Evolutionary conservation across 2,329 filamentous ascomycete genomes (phyloP), one percentile per base, ranked within the genome.

Genomic region (Colletotrichum sp.): DNA sequence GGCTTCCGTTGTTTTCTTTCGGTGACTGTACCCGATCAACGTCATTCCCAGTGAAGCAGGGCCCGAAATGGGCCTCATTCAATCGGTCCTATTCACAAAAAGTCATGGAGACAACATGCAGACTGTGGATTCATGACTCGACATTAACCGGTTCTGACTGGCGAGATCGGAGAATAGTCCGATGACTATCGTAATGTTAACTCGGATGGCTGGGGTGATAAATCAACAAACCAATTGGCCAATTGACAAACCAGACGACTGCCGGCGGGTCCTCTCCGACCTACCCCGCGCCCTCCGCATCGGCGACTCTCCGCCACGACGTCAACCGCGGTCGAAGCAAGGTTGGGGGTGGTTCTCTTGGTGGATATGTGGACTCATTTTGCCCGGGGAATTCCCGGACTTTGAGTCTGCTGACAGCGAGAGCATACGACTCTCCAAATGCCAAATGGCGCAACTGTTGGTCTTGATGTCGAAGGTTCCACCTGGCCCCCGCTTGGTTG

Each of bases 271-370:
- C 15, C 21, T 8, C 13, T 34, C 72, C 32, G 49, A 49, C 32
- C 30, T 67, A 62, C 72, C 72, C 72, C 72, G 68, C 72, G 68
- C 62, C 60, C 72, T 75, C 60, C 72, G 72, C 68, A 71, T 66
- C 62, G 68, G 72, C 62, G 21, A 71, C 52, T 62, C 16, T 39
- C 60, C 72, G 68, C 18, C 62, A 39, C 68, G 21, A 75, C 49
- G 28, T 21, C 18, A 44, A 59, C 10, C 39, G 26, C 26, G 69
- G 28, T 59, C 32, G 32, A 59, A 28, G 36, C 57, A 36, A 28
- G 60, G 36, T 34, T 21, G n/a, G 21, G 7, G 34, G n/a, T 49
- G 49, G 16, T 60, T 6, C 5, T 32, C n/a, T 52, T 52, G 44
- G 55, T 44, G 52, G 26, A 30, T 18, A 18, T 10, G 36, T 57